Evolutionary conservation across 2,329 filamentous ascomycete species (phyloP).

Genomic region (Aspergillus sp.): DNA sequence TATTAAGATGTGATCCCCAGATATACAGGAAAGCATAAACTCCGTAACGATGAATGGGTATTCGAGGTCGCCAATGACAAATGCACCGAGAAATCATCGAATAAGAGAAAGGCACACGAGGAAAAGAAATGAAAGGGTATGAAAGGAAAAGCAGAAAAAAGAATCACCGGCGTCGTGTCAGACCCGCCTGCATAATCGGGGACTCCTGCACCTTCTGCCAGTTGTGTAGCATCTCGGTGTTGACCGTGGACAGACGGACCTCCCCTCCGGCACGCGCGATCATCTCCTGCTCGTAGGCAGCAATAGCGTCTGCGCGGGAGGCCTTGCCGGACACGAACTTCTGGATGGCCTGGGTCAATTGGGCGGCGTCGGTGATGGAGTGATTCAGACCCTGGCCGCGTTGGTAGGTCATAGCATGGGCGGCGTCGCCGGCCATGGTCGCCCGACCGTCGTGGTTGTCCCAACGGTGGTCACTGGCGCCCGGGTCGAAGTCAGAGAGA

Average conservation of each 20-base stretch:
- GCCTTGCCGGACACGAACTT: conserved; percentile 5
- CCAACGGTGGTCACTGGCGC: conserved; percentile 7
- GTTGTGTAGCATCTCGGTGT: conserved; percentile 42
- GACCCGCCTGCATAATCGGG: conserved; percentile 10
- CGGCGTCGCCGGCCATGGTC: conserved; percentile 51
- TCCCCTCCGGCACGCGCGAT: conserved; percentile 38
- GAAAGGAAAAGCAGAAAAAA: not conserved
- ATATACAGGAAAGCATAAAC: not conserved
- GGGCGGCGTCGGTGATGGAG: conserved; percentile 35
- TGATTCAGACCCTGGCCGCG: conserved; percentile 51
- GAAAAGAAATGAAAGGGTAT: not conserved
- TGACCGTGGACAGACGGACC: conserved; percentile 36
- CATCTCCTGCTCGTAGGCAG: conserved; percentile 28
- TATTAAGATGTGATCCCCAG: too few species aligned
- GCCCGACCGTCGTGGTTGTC: conserved; percentile 26
- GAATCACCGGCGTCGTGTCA: not conserved
- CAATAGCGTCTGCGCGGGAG: conserved; percentile 12
- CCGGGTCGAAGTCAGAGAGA: conserved; percentile 11
- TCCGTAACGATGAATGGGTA: not conserved
- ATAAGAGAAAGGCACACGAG: not conserved
- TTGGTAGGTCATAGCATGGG: conserved; percentile 52
- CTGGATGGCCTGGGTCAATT: conserved; percentile 9
- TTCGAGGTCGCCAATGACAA: not conserved
- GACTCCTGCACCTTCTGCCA: conserved; percentile 19
- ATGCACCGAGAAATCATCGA: too few species aligned